These are phyloP conservation scores for Dryas alaskensis DNA, from an alignment of 306 rosid genomes.

Conservation along the genomic window DNA sequence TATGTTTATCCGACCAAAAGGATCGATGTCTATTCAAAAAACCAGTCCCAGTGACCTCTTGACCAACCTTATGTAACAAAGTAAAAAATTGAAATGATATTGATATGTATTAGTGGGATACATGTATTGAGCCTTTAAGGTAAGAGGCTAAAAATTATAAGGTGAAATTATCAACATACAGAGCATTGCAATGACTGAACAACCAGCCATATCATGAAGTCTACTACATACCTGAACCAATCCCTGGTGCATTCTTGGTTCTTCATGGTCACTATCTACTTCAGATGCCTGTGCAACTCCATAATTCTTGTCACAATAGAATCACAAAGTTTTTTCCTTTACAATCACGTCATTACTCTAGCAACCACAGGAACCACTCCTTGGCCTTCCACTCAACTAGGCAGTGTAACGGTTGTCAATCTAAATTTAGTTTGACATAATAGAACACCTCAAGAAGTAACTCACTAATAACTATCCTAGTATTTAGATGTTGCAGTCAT, in stretches of 20 bases:
- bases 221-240: constrained; percentile 49
- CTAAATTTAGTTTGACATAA: constrained; percentile 31
- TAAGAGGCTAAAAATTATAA: background rate
- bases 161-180: constrained; percentile 2
- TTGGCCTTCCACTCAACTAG: constrained; percentile 32
- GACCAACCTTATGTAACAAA: background rate
- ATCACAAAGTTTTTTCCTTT: constrained; percentile 22
- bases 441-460: constrained; percentile 39
- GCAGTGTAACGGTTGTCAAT: constrained; percentile 28
- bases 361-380: constrained; percentile 36
- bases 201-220: constrained; percentile 17
- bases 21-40: background rate
- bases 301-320: constrained; percentile 34
- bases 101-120: background rate
- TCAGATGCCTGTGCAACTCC: constrained; percentile 38
- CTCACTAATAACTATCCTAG: constrained; percentile 31
- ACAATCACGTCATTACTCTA: constrained; percentile 33
- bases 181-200: constrained; percentile 22
- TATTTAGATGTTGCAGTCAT: constrained; percentile 26
- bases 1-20: background rate
- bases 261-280: constrained; percentile 33
- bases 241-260: constrained; percentile 29
- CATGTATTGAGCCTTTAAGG: background rate
- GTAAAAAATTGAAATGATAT: background rate
- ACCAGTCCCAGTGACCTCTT: constrained; percentile 1